Evolutionary conservation across 192 early-diverging fungal species (phyloP).

Genomic region (Coemansia nantahalensis): DNA sequence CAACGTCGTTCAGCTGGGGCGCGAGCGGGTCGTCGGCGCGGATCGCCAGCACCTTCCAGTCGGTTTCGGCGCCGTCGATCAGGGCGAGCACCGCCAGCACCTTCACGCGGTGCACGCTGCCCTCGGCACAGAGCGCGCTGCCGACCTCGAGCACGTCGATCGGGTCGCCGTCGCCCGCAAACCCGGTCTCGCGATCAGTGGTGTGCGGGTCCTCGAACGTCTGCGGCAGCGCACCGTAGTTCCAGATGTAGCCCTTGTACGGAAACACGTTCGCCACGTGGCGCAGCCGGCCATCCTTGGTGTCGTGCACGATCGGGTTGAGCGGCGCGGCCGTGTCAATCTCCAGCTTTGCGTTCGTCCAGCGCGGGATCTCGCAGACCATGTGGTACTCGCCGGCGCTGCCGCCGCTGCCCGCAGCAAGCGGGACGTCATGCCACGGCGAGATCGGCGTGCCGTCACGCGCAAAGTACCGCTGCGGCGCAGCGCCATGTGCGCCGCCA

Average conservation of each 20-base stretch:
- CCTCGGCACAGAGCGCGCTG: slow-evolving; percentile 80
- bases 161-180: slow-evolving; percentile 94
- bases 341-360: slow-evolving; percentile 97
- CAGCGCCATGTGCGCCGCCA: slow-evolving; percentile 22
- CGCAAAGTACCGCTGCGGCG: slow-evolving; percentile 47
- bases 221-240: slow-evolving; percentile 99
- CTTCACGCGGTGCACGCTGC: slow-evolving; percentile 98
- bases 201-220: slow-evolving; percentile 97
- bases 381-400: slow-evolving; percentile 84
- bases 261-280: slow-evolving; percentile 98
- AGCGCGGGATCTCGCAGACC: slow-evolving; percentile 97
- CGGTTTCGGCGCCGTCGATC: slow-evolving; percentile 97
- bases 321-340: slow-evolving; percentile 91
- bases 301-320: slow-evolving; percentile 98
- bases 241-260: slow-evolving; percentile 99
- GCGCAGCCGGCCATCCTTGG: slow-evolving; percentile 96
- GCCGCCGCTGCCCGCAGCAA: slow-evolving; percentile 75
- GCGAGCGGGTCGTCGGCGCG: slow-evolving; percentile 97
- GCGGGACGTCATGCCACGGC: slow-evolving; percentile 97
- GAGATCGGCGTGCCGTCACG: slow-evolving; percentile 77
- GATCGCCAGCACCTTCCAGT: slow-evolving; percentile 99
- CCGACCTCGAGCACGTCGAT: slow-evolving; percentile 98
- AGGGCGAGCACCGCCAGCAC: slow-evolving; percentile 96
- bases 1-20: slow-evolving; percentile 91
- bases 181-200: slow-evolving; percentile 86